phyloP scores from a whole-genome alignment of 148 eudicot genomes.

The Cornus controversa region DNA sequence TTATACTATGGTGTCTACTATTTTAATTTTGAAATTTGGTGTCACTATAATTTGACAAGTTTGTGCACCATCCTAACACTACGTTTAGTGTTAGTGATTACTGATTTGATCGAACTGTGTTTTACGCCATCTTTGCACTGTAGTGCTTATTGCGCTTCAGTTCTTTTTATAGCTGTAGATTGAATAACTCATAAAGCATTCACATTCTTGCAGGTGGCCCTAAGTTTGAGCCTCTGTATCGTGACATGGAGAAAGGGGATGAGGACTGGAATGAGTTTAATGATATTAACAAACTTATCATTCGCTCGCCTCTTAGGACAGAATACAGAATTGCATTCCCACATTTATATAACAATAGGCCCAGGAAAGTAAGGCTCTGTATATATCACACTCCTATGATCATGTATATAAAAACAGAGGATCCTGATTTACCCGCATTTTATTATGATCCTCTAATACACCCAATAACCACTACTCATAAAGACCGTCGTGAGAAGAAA shows the following conservation, averaged over 20 bases:
- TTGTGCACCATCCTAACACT: neutral
- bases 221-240: constrained; percentile 95
- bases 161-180: too few relatives aligned
- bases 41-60: neutral
- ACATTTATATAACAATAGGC: constrained; percentile 95
- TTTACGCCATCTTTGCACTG: neutral
- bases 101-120: too few relatives aligned
- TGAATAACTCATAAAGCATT: neutral
- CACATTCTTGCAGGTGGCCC: constrained; percentile 78
- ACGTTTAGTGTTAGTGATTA: neutral
- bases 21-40: neutral
- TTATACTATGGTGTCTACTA: neutral
- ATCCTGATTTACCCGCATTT: constrained; percentile 98
- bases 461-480: constrained; percentile 71
- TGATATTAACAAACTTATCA: constrained; percentile 95
- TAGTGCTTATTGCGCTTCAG: too few relatives aligned
- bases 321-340: constrained; percentile 97
- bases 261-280: constrained; percentile 99
- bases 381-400: constrained; percentile 97
- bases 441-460: constrained; percentile 97
- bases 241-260: constrained; percentile 99
- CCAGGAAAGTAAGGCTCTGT: constrained; percentile 91
- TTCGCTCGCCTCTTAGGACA: constrained; percentile 94
- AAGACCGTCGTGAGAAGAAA: constrained; percentile 72
- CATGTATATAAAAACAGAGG: constrained; percentile 95